phyloP scores from a whole-genome alignment of 192 early-diverging fungal genomes.

The Backusella mclennaniae region DNA sequence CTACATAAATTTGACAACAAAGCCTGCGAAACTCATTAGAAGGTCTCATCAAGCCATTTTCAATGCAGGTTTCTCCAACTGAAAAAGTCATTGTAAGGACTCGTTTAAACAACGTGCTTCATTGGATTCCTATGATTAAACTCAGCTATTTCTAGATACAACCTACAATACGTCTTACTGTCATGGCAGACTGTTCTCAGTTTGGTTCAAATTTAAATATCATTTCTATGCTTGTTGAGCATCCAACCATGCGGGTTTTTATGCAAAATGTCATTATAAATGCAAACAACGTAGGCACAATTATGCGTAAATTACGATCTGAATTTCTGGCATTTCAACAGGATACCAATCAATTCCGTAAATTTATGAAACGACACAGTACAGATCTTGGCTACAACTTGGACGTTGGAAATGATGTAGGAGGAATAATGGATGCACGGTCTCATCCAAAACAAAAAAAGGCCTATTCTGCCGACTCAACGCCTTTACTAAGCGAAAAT shows the following conservation, averaged over 20 bases:
- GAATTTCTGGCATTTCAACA: conserved; percentile 46
- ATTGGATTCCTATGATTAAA: neutral
- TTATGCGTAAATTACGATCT: conserved; percentile 37
- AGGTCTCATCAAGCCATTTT: conserved; percentile 37
- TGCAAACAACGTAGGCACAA: conserved; percentile 31
- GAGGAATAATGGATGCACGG: conserved; percentile 4
- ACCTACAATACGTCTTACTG: conserved; percentile 43
- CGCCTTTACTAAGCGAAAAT: neutral
- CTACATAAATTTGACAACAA: neutral
- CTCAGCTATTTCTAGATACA: conserved; percentile 15
- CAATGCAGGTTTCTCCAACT: conserved; percentile 20
- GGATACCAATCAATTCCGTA: conserved; percentile 41
- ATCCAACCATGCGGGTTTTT: conserved; percentile 56
- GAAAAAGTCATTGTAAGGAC: conserved; percentile 18
- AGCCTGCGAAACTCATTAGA: conserved; percentile 35
- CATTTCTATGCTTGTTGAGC: conserved; percentile 46
- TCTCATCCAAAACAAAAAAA: neutral
- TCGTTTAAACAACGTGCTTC: neutral
- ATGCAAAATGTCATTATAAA: conserved; percentile 51
- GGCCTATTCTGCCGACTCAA: neutral
- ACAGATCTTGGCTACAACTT: conserved; percentile 40
- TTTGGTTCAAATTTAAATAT: conserved; percentile 55
- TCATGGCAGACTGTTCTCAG: conserved; percentile 59
- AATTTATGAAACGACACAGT: conserved; percentile 35
- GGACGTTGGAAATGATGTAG: conserved; percentile 27